Conservation (phyloP, 1,284 basidiomycete species). For the Butyriboletus appendiculatus region DNA sequence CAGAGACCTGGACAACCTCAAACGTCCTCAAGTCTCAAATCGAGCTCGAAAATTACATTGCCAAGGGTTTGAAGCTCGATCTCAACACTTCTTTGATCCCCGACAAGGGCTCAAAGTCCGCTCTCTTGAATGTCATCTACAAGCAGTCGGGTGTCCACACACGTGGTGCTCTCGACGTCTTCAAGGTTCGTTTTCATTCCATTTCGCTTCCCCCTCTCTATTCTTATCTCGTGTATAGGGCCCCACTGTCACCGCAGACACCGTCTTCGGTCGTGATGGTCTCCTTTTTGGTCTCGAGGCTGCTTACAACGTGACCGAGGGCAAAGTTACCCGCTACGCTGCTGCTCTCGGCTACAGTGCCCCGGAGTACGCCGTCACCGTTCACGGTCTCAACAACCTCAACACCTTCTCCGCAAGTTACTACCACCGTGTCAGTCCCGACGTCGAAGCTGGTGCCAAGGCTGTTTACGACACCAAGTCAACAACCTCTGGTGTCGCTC, state of each 20-base stretch:
- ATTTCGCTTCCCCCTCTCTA: neutral
- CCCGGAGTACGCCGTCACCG: slow-evolving; percentile 94
- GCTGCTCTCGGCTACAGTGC: slow-evolving; percentile 94
- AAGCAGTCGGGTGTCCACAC: slow-evolving; percentile 97
- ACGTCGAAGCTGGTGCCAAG: slow-evolving; percentile 98
- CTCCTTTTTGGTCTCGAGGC: slow-evolving; percentile 97
- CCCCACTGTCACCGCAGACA: slow-evolving; percentile 95
- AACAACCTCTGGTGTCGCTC: slow-evolving; percentile 82
- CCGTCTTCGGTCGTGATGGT: slow-evolving; percentile 94
- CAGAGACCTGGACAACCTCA: slow-evolving; percentile 93
- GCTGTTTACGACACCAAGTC: slow-evolving; percentile 96
- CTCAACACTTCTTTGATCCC: slow-evolving; percentile 85
- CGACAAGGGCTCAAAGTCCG: slow-evolving; percentile 83
- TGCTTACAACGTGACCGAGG: slow-evolving; percentile 95
- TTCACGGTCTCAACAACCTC: slow-evolving; percentile 95
- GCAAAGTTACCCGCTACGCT: slow-evolving; percentile 91
- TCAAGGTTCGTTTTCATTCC: slow-evolving; percentile 69
- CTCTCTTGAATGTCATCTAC: slow-evolving; percentile 84
- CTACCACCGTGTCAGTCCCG: slow-evolving; percentile 95
- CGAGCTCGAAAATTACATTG: slow-evolving; percentile 98
- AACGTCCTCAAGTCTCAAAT: slow-evolving; percentile 91
- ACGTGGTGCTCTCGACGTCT: slow-evolving; percentile 89
- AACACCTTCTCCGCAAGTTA: slow-evolving; percentile 95
- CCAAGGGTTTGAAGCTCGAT: slow-evolving; percentile 97
- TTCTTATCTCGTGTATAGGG: slow-evolving; percentile 54